A percentile compares a stretch with the other conserved stretches of the same genome.
Conservation (phyloP, 2,329 filamentous ascomycete species). For the Claviceps pazoutovae region DNA sequence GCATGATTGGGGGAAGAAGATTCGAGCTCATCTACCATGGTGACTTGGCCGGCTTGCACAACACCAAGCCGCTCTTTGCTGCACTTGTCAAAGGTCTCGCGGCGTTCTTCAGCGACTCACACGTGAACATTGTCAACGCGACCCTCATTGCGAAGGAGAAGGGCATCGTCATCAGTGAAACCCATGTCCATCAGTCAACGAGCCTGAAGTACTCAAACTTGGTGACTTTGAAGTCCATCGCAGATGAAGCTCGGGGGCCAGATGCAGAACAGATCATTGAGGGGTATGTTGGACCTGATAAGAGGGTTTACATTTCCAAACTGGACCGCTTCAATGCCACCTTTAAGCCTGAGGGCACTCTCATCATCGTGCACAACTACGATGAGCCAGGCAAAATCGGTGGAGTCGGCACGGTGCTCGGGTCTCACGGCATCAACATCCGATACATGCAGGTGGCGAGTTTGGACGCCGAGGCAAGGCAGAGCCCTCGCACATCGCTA, state of each 20-base stretch:
- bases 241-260: constrained; percentile 13
- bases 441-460: constrained; percentile 62
- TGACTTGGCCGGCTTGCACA: constrained; percentile 54
- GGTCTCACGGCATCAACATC: constrained; percentile 61
- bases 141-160: constrained; percentile 61
- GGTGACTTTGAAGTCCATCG: constrained; percentile 50
- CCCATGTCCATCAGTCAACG: constrained; percentile 47
- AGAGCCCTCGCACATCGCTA: constrained; percentile 10
- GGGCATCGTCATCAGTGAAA: constrained; percentile 65
- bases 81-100: constrained; percentile 67
- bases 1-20: constrained; percentile 43
- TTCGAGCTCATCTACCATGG: constrained; percentile 72
- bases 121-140: constrained; percentile 75
- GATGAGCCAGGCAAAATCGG: constrained; percentile 75
- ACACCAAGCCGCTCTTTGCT: constrained; percentile 66
- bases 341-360: constrained; percentile 58
- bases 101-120: constrained; percentile 50
- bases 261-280: constrained; percentile 36
- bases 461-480: constrained; percentile 21
- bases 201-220: constrained; percentile 53
- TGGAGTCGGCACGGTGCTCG: constrained; percentile 57
- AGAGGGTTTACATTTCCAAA: constrained; percentile 54
- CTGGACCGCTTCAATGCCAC: constrained; percentile 60
- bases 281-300: constrained; percentile 48
- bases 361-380: constrained; percentile 71